Evolutionary conservation across 176 grass and related monocot species (phyloP), one percentile per base, ranked within the genome.

Genomic region (Musa beccarii): DNA sequence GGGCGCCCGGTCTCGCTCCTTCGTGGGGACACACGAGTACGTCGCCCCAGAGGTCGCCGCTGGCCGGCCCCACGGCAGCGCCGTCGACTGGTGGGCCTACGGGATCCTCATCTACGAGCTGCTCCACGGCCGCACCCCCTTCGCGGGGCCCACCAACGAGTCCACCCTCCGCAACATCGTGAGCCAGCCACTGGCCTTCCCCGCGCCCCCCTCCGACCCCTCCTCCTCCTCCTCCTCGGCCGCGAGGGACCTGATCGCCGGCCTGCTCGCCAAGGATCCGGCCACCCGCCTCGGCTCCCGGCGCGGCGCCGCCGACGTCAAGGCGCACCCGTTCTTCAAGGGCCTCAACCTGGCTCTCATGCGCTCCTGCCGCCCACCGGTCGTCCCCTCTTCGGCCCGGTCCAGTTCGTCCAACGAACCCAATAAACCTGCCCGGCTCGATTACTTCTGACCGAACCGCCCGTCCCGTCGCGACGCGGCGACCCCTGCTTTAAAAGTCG

Each of bases 41-140:
- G 90, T 99, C 11, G 86, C 90, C 8, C 90, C 95, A 8, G 95
- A 99, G 74, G 86, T 94, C 1, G 95, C 90, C 34, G 52, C 86
- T 34, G 95, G 95, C 62, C 80, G 83, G 20, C 74, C 79, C 7
- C 91, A 99, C 82, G 95, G 95, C 73, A 89, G 88, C 8, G 78
- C 79, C 23, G 95, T 99, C 50, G 95, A 99, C 86, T 99, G 95
- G 95, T 94, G 95, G 95, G 84, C 95, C n/a, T 99, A 94, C 81
- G 95, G 95, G 23, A 81, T 99, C 59, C 90, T 99, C 80, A 81
- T 99, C 1, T 99, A 94, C 83, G 95, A 99, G 79, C 73, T 99
- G 6, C 66, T 94, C 51, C 92, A 92, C 76, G 91, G 95, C 2
- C 84, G 79, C 24, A 99, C 95, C 9, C 95, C 91, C 6, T 99